phyloP scores from a whole-genome alignment of 139 green algal species.

The Picochlorum sp. region DNA sequence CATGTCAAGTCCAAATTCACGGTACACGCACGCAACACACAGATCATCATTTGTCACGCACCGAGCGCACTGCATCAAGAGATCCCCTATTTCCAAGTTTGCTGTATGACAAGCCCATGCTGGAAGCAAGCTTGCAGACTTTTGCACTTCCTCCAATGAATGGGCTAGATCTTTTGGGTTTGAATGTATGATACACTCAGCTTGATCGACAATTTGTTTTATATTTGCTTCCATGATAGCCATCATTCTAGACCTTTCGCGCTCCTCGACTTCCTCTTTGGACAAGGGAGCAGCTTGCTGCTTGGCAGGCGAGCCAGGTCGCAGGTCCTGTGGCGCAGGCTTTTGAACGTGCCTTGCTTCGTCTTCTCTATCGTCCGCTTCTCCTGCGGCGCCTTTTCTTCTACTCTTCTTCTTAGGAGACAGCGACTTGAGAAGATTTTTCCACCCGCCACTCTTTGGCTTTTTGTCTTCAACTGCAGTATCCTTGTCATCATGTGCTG shows the following conservation, averaged over 20 bases:
- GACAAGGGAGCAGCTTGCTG: background rate
- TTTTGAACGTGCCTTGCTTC: too few species aligned
- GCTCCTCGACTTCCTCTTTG: slow-evolving; percentile 3
- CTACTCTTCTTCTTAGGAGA: slow-evolving; percentile 4
- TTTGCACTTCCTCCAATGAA: slow-evolving; percentile 11
- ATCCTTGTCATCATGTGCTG: background rate
- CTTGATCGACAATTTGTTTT: slow-evolving; percentile 8
- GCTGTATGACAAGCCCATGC: slow-evolving; percentile 32
- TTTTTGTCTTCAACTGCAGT: background rate
- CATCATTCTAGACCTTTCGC: background rate
- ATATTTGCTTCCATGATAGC: slow-evolving; percentile 19
- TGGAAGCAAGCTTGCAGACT: slow-evolving; percentile 19
- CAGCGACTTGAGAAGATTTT: background rate
- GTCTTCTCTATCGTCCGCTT: background rate
- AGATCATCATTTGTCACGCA: too few species aligned
- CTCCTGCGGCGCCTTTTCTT: background rate
- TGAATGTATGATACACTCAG: slow-evolving; percentile 1
- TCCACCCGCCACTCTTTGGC: background rate
- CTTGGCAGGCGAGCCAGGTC: too few species aligned
- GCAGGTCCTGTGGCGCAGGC: too few species aligned
- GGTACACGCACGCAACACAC: background rate
- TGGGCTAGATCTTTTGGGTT: background rate
- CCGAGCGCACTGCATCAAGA: background rate
- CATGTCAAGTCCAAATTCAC: slow-evolving; percentile 7
- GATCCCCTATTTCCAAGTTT: slow-evolving; percentile 54